These are phyloP conservation scores for Rhynchosporium graminicola DNA, from an alignment of 2,329 filamentous ascomycete species.

Conservation along the genomic window DNA sequence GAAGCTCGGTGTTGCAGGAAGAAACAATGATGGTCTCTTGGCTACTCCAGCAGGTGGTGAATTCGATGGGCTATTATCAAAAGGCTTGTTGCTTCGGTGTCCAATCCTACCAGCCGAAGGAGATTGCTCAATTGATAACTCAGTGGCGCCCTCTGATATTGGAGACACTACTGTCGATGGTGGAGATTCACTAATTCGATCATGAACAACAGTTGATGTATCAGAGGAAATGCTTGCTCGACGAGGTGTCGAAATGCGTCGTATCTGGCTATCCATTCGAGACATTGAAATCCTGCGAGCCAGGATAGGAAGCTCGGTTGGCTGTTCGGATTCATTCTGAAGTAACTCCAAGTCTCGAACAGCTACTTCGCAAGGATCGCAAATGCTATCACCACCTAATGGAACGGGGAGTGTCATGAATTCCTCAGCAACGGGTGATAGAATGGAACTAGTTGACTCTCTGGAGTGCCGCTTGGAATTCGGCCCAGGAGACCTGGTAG, in stretches of 20 bases:
- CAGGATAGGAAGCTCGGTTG: conserved; percentile 17
- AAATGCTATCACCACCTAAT: conserved; percentile 6
- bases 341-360: not conserved
- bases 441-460: not conserved
- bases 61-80: conserved; percentile 31
- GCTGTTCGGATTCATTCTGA: not conserved
- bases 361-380: conserved; percentile 19
- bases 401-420: not conserved
- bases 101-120: conserved; percentile 32
- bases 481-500: not conserved
- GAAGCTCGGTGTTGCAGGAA: not conserved
- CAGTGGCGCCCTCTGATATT: conserved; percentile 15
- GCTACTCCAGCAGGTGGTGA: conserved; percentile 28
- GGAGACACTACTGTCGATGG: conserved; percentile 24
- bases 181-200: conserved; percentile 15
- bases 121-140: conserved; percentile 25
- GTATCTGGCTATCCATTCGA: conserved; percentile 14
- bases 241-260: conserved; percentile 19
- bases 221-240: conserved; percentile 30
- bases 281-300: conserved; percentile 17
- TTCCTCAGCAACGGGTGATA: conserved; percentile 16
- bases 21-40: conserved; percentile 7
- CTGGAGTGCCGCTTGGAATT: not conserved
- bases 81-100: conserved; percentile 21
- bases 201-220: conserved; percentile 28